Percentiles rank a stretch among this genome's conserved stretches.
These are phyloP conservation scores for Cladophialophora psammophila DNA, from an alignment of 2,329 filamentous ascomycete species.

Conservation along the genomic window DNA sequence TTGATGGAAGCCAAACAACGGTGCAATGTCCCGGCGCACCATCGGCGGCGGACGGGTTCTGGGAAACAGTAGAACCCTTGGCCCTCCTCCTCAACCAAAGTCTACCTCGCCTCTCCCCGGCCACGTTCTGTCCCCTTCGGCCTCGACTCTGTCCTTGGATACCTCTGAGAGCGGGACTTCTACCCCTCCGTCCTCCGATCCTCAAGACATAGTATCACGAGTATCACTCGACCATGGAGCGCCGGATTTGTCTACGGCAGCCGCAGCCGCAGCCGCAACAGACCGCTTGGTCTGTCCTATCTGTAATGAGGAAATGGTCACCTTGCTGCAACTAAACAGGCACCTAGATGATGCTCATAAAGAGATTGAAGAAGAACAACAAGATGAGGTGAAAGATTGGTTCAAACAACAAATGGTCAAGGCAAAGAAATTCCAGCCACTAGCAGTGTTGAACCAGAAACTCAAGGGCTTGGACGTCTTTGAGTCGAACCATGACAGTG, in stretches of 20 bases:
- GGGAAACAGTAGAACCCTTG: conserved; percentile 83
- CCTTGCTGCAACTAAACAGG: conserved; percentile 88
- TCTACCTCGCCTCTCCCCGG: conserved; percentile 51
- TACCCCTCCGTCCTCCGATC: conserved; percentile 72
- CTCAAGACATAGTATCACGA: conserved; percentile 80
- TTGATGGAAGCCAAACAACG: conserved; percentile 39
- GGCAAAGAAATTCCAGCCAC: conserved; percentile 89
- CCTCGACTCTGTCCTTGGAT: conserved; percentile 78
- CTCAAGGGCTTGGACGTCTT: conserved; percentile 91
- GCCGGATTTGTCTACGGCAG: conserved; percentile 55
- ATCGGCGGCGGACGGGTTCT: conserved; percentile 91
- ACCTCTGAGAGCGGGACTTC: conserved; percentile 63
- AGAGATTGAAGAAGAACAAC: conserved; percentile 84
- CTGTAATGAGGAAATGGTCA: conserved; percentile 98
- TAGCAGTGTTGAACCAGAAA: conserved; percentile 91
- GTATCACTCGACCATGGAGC: conserved; percentile 73
- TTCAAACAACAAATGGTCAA: conserved; percentile 94
- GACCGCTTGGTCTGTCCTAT: conserved; percentile 90
- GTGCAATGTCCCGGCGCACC: conserved; percentile 79
- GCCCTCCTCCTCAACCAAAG: conserved; percentile 62
- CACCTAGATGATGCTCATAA: conserved; percentile 89
- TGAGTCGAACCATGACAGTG: conserved; percentile 80
- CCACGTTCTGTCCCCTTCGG: conserved; percentile 65
- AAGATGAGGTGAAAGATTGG: conserved; percentile 96
- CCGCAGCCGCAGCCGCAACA: conserved; percentile 64